Percentiles rank a stretch among this genome's conserved stretches.
Conservation (phyloP, 345 rosid species). For the Citrus sinensis region DNA sequence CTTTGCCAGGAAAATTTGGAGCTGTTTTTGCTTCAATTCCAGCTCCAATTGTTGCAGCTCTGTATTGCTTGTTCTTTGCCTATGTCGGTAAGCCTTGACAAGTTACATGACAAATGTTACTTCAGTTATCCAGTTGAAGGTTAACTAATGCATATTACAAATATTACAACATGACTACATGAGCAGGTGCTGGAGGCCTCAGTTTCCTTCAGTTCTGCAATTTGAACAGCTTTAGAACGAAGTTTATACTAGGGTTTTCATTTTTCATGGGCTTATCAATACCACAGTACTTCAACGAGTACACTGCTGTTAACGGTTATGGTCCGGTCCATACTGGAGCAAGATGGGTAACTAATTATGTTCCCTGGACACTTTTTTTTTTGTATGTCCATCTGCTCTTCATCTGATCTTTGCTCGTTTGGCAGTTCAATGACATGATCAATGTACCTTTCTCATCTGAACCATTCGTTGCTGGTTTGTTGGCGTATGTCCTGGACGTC, state of each 20-base stretch:
- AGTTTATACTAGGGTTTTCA: constrained; percentile 77
- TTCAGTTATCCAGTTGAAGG: neutral
- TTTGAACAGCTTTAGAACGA: constrained; percentile 77
- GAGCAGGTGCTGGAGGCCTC: constrained; percentile 69
- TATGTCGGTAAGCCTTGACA: constrained; percentile 60
- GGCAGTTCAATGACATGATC: constrained; percentile 96
- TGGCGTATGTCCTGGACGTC: constrained; percentile 67
- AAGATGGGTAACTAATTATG: constrained; percentile 50
- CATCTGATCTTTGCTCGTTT: constrained; percentile 5
- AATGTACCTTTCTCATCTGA: constrained; percentile 91
- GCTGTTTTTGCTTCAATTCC: constrained; percentile 92
- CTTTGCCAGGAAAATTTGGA: constrained; percentile 70
- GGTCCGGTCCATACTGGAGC: constrained; percentile 64
- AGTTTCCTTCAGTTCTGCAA: constrained; percentile 87
- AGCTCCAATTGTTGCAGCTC: constrained; percentile 66
- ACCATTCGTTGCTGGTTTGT: constrained; percentile 74
- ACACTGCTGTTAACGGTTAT: constrained; percentile 43
- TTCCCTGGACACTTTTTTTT: neutral
- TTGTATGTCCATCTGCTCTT: neutral
- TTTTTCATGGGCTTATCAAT: constrained; percentile 80
- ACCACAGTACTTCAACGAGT: constrained; percentile 86
- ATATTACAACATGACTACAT: neutral
- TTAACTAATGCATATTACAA: neutral
- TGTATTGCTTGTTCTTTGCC: constrained; percentile 74
- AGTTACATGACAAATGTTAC: neutral